Evolutionary conservation across 2,329 filamentous ascomycete species (phyloP), one percentile per base, ranked within the genome.

Genomic region (Arachnomyces sp.): DNA sequence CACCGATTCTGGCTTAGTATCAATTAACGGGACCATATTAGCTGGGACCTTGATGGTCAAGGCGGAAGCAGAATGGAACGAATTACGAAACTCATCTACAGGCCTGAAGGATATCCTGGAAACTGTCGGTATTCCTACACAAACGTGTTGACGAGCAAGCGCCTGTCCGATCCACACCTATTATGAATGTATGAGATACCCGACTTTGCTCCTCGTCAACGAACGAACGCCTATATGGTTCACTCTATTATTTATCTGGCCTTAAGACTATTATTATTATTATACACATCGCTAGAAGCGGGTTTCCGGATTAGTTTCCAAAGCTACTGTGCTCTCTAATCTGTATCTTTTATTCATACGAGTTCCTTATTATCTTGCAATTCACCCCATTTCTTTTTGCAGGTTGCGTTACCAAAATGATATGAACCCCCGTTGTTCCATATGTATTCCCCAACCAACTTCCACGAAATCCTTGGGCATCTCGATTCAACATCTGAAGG

Each of bases 331-430:
- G 18, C 28, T 14, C n/a, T n/a, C n/a, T n/a, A n/a, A n/a, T n/a
- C n/a, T n/a, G n/a, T n/a, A n/a, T n/a, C n/a, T n/a, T n/a, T n/a
- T n/a, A n/a, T 4, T 33, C 7, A 14, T 14, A 7, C 31, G 4
- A 33, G 31, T 5, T 9, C 21, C 5, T 25, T 25, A 25, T 9
- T 25, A 25, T 5, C 21, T 25, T 63, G 50, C 13, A 73, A 50
- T 53, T 77, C 70, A 12, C 65, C 57, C 71, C 74, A 81, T 60
- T 78, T 79, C 60, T 75, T 77, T 57, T 78, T 78, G 51, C 75
- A 78, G 0, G 77, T 80, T 2, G 75, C 69, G 48, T 76, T 73
- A 2, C 75, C 76, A 51, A 80, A 81, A 28, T 66, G 65, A 52
- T 81, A 81, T 2, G 69, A 71, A 6, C 74, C 75, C 2, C 74